Percentiles rank a stretch among this genome's conserved stretches.
Evolutionary conservation across 2,329 filamentous ascomycete species (phyloP).

Genomic region (Neospermospora avenae): DNA sequence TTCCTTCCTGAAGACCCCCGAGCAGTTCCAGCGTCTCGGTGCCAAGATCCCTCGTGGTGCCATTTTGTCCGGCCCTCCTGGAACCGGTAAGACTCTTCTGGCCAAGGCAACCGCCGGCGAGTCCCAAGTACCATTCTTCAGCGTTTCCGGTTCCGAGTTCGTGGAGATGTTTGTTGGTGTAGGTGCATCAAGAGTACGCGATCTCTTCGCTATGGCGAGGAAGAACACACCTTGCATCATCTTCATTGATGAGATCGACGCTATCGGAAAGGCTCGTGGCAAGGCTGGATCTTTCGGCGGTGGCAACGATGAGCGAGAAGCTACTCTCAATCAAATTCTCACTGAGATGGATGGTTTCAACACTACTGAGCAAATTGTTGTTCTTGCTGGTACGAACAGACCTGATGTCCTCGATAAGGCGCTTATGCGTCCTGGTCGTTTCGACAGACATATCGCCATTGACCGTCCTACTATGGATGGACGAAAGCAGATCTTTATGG

Average conservation of each 20-base stretch:
- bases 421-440: conserved; percentile 92
- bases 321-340: conserved; percentile 94
- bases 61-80: conserved; percentile 93
- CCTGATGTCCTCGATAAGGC: conserved; percentile 94
- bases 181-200: conserved; percentile 89
- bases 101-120: conserved; percentile 98
- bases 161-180: conserved; percentile 99
- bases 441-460: conserved; percentile 94
- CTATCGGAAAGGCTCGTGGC: conserved; percentile 85
- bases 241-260: conserved; percentile 99
- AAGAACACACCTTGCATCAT: conserved; percentile 98
- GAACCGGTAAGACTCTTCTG: conserved; percentile 95
- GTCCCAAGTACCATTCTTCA: conserved; percentile 96
- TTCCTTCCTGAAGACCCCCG: conserved; percentile 90
- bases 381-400: conserved; percentile 93
- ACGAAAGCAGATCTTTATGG: conserved; percentile 90
- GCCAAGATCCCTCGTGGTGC: conserved; percentile 97
- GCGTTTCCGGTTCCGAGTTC: conserved; percentile 96
- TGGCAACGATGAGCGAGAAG: conserved; percentile 95
- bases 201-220: conserved; percentile 88
- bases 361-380: conserved; percentile 92
- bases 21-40: conserved; percentile 87
- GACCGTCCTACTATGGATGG: conserved; percentile 96
- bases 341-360: conserved; percentile 99
- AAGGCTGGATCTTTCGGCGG: conserved; percentile 77